Conservation (phyloP, 805 yeast species). For the Ogataea trehalophila region DNA sequence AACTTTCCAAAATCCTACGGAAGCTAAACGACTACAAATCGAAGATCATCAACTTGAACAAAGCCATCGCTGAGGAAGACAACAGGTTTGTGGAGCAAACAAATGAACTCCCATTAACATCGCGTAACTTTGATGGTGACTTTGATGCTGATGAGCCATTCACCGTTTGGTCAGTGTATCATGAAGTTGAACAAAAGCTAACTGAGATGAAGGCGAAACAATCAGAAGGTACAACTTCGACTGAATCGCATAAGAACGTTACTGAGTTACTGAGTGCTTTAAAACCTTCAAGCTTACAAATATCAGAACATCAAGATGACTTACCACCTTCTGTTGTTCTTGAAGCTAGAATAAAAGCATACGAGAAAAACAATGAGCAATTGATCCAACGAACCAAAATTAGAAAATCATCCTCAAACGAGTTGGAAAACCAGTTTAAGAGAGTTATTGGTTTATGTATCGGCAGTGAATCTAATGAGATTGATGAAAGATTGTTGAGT, state of each 20-base stretch:
- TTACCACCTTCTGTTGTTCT: conserved; percentile 50
- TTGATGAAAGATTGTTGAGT: conserved; percentile 56
- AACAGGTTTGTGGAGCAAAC: conserved; percentile 42
- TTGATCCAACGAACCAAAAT: conserved; percentile 48
- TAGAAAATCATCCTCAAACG: conserved; percentile 49
- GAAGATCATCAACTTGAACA: conserved; percentile 52
- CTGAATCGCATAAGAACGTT: background rate
- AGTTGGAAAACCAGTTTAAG: conserved; percentile 72
- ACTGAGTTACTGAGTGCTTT: conserved; percentile 7
- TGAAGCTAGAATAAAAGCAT: conserved; percentile 77
- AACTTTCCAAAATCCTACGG: conserved; percentile 41
- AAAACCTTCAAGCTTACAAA: conserved; percentile 7
- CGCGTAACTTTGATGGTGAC: conserved; percentile 44
- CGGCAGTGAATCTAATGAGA: conserved; percentile 75
- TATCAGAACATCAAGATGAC: conserved; percentile 17
- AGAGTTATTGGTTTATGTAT: conserved; percentile 87
- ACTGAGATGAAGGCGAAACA: conserved; percentile 24
- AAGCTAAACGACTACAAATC: conserved; percentile 46
- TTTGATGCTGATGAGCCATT: conserved; percentile 94
- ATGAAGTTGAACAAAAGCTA: conserved; percentile 42
- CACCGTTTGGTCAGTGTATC: conserved; percentile 56
- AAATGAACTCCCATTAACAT: conserved; percentile 27
- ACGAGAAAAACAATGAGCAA: conserved; percentile 59
- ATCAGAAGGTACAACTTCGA: background rate
- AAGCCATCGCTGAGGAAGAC: conserved; percentile 62